Evolutionary conservation across 179 eudicot species (phyloP).

Genomic region (Corrigiola litoralis): DNA sequence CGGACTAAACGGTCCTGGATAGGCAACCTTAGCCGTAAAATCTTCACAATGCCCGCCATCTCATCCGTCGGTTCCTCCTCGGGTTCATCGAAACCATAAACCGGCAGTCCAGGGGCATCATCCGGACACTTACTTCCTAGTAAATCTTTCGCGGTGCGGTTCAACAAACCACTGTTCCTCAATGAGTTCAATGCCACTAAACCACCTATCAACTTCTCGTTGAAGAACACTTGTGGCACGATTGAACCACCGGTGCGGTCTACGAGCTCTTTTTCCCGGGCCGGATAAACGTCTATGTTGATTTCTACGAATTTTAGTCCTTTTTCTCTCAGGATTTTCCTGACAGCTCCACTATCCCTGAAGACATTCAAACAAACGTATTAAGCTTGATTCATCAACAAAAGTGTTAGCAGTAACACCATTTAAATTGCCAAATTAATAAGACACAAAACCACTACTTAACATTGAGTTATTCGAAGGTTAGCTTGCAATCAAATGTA

Average conservation of each 20-base stretch:
- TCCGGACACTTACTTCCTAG: constrained; percentile 62
- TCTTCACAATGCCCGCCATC: constrained; percentile 51
- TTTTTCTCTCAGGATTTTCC: constrained; percentile 54
- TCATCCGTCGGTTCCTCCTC: constrained; percentile 55
- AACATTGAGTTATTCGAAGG: no score
- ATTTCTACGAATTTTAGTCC: constrained; percentile 65
- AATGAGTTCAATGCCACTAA: constrained; percentile 69
- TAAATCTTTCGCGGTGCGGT: constrained; percentile 54
- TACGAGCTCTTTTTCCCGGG: constrained; percentile 54
- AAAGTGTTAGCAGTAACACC: no score
- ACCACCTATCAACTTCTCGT: constrained; percentile 82
- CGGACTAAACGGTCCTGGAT: constrained; percentile 72
- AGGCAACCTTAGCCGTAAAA: constrained; percentile 65
- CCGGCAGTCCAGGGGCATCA: constrained; percentile 68
- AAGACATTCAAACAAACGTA: not conserved
- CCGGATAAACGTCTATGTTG: constrained; percentile 75
- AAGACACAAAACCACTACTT: no score
- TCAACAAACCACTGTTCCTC: constrained; percentile 62
- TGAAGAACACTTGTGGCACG: constrained; percentile 84
- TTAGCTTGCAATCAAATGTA: no score
- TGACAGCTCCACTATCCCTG: constrained; percentile 66
- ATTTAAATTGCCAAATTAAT: no score
- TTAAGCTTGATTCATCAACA: not conserved
- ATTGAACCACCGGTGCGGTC: constrained; percentile 52
- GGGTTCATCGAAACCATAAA: constrained; percentile 72